Base-by-base conservation (phyloP, 768 basidiomycete species). In the Krasilnikovozyma curviuscula region DNA sequence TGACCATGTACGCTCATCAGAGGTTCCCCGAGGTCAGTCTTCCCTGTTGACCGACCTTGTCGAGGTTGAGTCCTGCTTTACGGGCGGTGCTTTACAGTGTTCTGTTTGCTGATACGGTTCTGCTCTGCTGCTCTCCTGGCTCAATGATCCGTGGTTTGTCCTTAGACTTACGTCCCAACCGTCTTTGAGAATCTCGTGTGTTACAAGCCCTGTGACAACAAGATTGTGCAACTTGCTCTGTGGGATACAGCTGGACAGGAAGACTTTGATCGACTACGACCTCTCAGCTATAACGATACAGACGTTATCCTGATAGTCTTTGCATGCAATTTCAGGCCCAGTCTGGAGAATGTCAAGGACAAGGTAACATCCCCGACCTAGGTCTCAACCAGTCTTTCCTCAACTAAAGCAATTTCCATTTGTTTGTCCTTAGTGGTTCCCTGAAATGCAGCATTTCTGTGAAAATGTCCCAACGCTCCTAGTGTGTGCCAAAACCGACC, bases 191-290 rank as follows among this genome's bases (percentile, higher is more conserved):
- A 84, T 71, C 88, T 86, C 30, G 25, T 33, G 48, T 56, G 3
- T 44, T 82, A 12, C 77, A 81, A 54, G 80, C 88, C 31, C 70
- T 76, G 41, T 84, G 85, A 89, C 23, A 78, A 80, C 48, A 88
- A 86, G 66, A 69, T 82, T 18, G 77, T 98, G 53, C 85, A 93
- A 60, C 74, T 98, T 35, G 91, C 93, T n/a, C 71, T 98, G 16
- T 98, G 91, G 86, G 88, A 95, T 66, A 95, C 88, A 1, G 88
- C 88, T 1, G 88, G 88, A 24, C 88, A 93, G 64, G 88, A 95
- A 66, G 88, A 95, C 68, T 95, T 65, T 44, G 65, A 66, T 41
- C 53, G 65, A 37, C 49, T 66, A 27, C 50, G 65, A 35, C 63
- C 65, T 29, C 48, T 66, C 48, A 59, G 56, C 18, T 66, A 66